These are phyloP conservation scores for Chamaecrista fasciculata DNA, from an alignment of 306 rosid species.

Conservation along the genomic window DNA sequence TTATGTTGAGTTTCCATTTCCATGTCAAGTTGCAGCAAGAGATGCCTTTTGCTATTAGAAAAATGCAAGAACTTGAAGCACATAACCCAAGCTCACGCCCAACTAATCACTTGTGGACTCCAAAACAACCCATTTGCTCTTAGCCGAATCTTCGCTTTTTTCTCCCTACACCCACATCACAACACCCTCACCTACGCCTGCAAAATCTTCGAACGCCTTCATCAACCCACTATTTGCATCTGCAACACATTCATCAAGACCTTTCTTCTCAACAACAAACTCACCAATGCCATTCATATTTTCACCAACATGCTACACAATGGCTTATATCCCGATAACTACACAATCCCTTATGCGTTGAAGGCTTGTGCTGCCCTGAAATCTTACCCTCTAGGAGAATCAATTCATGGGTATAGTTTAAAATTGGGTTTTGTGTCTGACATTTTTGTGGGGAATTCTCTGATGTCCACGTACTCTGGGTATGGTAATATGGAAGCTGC, in stretches of 20 bases:
- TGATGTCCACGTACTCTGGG: constrained; percentile 45
- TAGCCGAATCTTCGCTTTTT: constrained; percentile 60
- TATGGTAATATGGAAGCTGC: constrained; percentile 48
- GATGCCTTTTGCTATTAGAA: constrained; percentile 53
- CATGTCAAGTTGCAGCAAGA: constrained; percentile 51
- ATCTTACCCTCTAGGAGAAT: constrained; percentile 33
- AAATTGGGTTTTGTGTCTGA: constrained; percentile 57
- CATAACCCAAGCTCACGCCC: constrained; percentile 68
- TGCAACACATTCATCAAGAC: constrained; percentile 62
- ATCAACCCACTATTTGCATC: constrained; percentile 61
- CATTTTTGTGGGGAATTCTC: constrained; percentile 63
- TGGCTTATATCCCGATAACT: constrained; percentile 49
- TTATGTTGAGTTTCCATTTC: too few relatives aligned
- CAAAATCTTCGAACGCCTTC: constrained; percentile 53
- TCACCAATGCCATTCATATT: constrained; percentile 32
- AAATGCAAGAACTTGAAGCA: constrained; percentile 70
- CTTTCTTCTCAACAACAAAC: constrained; percentile 35
- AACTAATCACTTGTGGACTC: constrained; percentile 53
- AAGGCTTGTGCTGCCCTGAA: constrained; percentile 51
- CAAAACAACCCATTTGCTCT: constrained; percentile 48
- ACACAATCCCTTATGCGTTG: constrained; percentile 65
- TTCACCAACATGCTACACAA: constrained; percentile 40
- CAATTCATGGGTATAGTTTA: constrained; percentile 54
- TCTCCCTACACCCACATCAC: constrained; percentile 42
- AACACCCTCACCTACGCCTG: constrained; percentile 47